A percentile compares a stretch with the other conserved stretches of the same genome.
These are phyloP conservation scores for Osmozyma mogii DNA, from an alignment of 805 yeast species.

Conservation along the genomic window DNA sequence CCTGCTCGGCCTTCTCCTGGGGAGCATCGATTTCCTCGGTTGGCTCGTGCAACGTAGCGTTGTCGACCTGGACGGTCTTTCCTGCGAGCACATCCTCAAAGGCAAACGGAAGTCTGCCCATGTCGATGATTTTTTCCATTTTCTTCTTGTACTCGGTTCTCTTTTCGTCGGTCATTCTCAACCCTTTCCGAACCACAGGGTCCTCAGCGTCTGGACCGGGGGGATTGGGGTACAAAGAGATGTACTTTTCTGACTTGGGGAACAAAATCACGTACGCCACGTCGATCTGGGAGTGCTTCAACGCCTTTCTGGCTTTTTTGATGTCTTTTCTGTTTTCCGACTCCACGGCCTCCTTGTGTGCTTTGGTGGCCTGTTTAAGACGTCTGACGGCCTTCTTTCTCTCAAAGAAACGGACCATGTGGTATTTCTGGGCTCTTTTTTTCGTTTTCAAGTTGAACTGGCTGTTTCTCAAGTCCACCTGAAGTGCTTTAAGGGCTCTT, in stretches of 20 bases:
- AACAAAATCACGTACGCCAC: constrained; percentile 67
- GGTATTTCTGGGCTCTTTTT: constrained; percentile 64
- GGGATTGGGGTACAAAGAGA: constrained; percentile 60
- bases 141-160: constrained; percentile 39
- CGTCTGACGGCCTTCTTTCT: constrained; percentile 73
- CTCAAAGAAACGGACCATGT: constrained; percentile 90
- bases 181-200: constrained; percentile 35
- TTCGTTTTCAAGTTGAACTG: constrained; percentile 38
- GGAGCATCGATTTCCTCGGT: constrained; percentile 39
- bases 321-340: constrained; percentile 29
- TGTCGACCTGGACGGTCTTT: constrained; percentile 21
- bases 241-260: constrained; percentile 74
- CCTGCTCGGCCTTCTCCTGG: constrained; percentile 16
- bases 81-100: constrained; percentile 41
- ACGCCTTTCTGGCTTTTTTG: constrained; percentile 39
- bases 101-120: constrained; percentile 45
- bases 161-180: constrained; percentile 33
- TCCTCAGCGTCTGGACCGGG: constrained; percentile 12
- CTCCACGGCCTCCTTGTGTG: constrained; percentile 26
- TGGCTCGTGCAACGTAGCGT: constrained; percentile 11
- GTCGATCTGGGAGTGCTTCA: constrained; percentile 57
- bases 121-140: constrained; percentile 44
- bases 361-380: constrained; percentile 45
- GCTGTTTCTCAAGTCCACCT: constrained; percentile 47
- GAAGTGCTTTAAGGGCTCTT: constrained; percentile 61